Evolutionary conservation across 371 early-diverging fungal genomes (phyloP).

Genomic region (Lichtheimia ramosa): DNA sequence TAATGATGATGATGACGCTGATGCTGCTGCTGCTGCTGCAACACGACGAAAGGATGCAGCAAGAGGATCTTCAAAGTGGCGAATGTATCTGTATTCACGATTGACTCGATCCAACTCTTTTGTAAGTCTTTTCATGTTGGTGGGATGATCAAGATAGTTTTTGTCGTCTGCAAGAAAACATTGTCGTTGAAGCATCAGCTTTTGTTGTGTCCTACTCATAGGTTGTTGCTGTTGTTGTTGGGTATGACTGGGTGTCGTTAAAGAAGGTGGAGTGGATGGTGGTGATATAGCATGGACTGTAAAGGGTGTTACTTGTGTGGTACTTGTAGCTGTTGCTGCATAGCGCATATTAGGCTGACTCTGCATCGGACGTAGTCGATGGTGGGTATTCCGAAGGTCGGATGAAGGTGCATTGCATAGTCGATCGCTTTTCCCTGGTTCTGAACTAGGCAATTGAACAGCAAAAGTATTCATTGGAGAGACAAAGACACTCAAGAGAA

Average conservation of each 20-base stretch:
- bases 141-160: slow-evolving; percentile 50
- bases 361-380: slow-evolving; percentile 23
- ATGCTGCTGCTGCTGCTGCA: slow-evolving; percentile 1
- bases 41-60: slow-evolving; percentile 37
- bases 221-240: slow-evolving; percentile 1
- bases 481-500: background rate
- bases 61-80: slow-evolving; percentile 44
- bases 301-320: slow-evolving; percentile 6
- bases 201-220: slow-evolving; percentile 51
- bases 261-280: slow-evolving; percentile 9
- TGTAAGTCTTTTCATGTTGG: slow-evolving; percentile 48
- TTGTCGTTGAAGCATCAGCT: slow-evolving; percentile 52
- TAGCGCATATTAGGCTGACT: slow-evolving; percentile 28
- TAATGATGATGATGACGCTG: slow-evolving; percentile 9
- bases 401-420: background rate
- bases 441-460: slow-evolving; percentile 3
- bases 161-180: slow-evolving; percentile 53
- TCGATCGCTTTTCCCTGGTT: background rate
- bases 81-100: slow-evolving; percentile 45
- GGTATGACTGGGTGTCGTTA: too few species aligned
- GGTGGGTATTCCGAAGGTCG: slow-evolving; percentile 1
- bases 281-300: slow-evolving; percentile 1
- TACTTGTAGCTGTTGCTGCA: slow-evolving; percentile 1
- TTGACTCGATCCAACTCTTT: slow-evolving; percentile 56
- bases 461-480: background rate